phyloP scores from a whole-genome alignment of 1,284 basidiomycete genomes.

The Lentinus polychrous region DNA sequence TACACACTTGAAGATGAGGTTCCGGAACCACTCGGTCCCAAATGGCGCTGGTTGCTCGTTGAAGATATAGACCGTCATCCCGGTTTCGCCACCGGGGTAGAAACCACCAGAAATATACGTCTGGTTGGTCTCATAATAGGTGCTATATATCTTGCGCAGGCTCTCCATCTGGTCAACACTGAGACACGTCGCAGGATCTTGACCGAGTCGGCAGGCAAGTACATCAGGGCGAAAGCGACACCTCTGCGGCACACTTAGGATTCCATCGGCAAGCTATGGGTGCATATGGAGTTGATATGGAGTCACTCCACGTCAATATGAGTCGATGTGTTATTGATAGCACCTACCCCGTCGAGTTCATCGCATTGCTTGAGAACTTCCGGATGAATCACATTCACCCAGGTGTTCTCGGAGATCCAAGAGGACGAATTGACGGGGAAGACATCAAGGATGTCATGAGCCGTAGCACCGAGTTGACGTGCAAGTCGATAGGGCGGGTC shows the following conservation, averaged over 20 bases:
- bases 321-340: neutral
- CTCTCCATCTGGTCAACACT: constrained; percentile 26
- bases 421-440: constrained; percentile 15
- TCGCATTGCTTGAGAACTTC: constrained; percentile 26
- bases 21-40: constrained; percentile 14
- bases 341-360: constrained; percentile 23
- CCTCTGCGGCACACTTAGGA: constrained; percentile 27
- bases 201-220: constrained; percentile 21
- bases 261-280: constrained; percentile 22
- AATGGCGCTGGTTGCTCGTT: constrained; percentile 13
- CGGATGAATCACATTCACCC: constrained; percentile 18
- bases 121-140: constrained; percentile 23
- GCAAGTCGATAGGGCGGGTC: too few species aligned
- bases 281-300: constrained; percentile 1
- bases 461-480: too few species aligned
- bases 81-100: constrained; percentile 23
- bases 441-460: constrained; percentile 17
- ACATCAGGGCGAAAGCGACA: constrained; percentile 28
- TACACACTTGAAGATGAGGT: constrained; percentile 17
- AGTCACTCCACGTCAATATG: too few species aligned
- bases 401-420: constrained; percentile 18
- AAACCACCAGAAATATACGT: constrained; percentile 20
- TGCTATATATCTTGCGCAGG: constrained; percentile 24
- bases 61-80: constrained; percentile 23
- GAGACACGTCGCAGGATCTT: constrained; percentile 24